Conservation (phyloP, 2,329 filamentous ascomycete species). For the Cercospora janseana region DNA sequence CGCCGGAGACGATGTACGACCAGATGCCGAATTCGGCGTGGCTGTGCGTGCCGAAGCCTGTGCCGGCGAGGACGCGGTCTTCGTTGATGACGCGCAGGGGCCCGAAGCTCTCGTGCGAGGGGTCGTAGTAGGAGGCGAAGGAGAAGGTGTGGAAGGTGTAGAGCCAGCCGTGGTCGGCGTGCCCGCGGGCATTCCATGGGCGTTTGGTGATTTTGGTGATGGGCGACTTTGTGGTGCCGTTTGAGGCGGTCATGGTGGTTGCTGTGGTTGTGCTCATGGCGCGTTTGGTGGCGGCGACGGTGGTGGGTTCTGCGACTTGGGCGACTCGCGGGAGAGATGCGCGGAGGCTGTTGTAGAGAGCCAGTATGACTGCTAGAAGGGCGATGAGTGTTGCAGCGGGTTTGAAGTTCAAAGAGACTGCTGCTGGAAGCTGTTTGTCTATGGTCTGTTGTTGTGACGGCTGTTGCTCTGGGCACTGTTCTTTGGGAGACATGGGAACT, state of each 20-base stretch:
- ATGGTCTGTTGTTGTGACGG: conserved; percentile 4
- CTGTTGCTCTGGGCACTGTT: too few relatives aligned
- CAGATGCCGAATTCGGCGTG: conserved; percentile 90
- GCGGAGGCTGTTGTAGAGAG: conserved; percentile 44
- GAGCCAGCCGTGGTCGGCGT: conserved; percentile 82
- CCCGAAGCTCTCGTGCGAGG: conserved; percentile 67
- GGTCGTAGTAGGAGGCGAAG: conserved; percentile 71
- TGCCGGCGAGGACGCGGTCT: conserved; percentile 71
- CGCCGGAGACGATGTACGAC: conserved; percentile 79
- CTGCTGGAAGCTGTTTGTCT: conserved; percentile 5
- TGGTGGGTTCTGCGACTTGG: conserved; percentile 16
- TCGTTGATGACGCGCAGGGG: conserved; percentile 83
- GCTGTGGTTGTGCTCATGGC: conserved; percentile 43
- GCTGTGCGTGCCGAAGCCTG: conserved; percentile 79
- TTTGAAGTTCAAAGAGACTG: conserved; percentile 27
- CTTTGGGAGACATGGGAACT: conserved; percentile 30
- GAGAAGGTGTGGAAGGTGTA: conserved; percentile 84
- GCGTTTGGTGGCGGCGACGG: conserved; percentile 26
- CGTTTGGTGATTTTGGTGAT: conserved; percentile 67
- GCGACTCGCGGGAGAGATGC: conserved; percentile 36
- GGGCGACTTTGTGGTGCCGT: conserved; percentile 1
- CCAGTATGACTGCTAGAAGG: conserved; percentile 47
- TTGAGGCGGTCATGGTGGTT: conserved; percentile 27
- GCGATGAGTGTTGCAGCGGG: conserved; percentile 34
- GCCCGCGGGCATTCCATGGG: conserved; percentile 68